Conservation (phyloP, 202 grass and related monocot genomes). For the Dendrocalamus latiflorus region DNA sequence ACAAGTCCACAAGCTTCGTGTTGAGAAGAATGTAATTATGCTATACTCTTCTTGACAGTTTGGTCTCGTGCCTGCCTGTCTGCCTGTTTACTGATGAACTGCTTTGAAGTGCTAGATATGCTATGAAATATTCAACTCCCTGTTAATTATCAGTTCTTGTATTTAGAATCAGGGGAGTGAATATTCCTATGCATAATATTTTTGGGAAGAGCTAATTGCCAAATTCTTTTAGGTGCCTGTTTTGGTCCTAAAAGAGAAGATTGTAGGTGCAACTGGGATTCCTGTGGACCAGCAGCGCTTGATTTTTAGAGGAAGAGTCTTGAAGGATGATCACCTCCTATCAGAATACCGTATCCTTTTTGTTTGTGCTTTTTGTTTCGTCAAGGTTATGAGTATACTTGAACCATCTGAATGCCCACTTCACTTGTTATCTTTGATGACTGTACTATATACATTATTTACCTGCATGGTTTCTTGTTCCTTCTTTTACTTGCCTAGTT, state of each 20-base stretch:
- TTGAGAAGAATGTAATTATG: constrained; percentile 56
- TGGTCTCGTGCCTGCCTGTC: not conserved
- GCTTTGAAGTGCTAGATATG: too few species aligned
- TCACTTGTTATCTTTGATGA: not conserved
- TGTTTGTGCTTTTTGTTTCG: not conserved
- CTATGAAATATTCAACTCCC: not conserved
- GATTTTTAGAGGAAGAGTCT: constrained; percentile 84
- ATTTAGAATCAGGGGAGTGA: not conserved
- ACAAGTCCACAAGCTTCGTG: constrained; percentile 55
- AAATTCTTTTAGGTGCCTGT: constrained; percentile 49
- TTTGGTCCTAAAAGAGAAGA: constrained; percentile 63
- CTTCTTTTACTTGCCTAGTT: not conserved
- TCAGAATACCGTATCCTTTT: constrained; percentile 95
- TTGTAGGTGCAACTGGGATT: constrained; percentile 45
- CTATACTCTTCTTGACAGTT: not conserved
- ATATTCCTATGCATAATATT: not conserved
- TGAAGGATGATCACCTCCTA: constrained; percentile 73
- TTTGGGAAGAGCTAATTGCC: not conserved
- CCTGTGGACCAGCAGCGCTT: constrained; percentile 72
- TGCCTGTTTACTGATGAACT: not conserved
- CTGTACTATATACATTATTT: not conserved
- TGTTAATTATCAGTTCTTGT: not conserved
- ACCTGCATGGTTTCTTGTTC: not conserved
- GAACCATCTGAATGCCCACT: constrained; percentile 1
- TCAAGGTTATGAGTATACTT: not conserved